Base-by-base conservation (phyloP, 148 eudicot species). In the Rhododendron henanense region DNA sequence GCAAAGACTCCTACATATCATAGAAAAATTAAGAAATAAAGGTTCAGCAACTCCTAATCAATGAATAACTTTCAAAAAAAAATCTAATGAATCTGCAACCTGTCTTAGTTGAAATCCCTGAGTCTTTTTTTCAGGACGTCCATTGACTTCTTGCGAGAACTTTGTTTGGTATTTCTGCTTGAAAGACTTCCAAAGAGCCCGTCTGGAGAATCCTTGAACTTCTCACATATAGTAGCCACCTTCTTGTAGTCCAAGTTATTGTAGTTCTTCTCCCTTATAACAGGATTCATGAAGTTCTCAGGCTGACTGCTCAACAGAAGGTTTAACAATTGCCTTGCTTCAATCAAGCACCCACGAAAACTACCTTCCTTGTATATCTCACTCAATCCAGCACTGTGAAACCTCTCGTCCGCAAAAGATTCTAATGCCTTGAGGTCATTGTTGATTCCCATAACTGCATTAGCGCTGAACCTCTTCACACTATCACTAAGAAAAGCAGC, bases 251-350 rank as follows among this genome's bases (percentile, higher is more conserved):
- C 99, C 92, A 95, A 88, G 21, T 90, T 75, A 83, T 90, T 91
- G 89, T 95, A 97, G 41, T 95, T 93, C 90, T 88, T 93, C 93
- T 92, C 86, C 78, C 98, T 87, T 79, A 97, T 94, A 73, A 93
- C 98, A 25, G 98, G 99, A 89, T 95, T 97, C 95, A 96, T 94
- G 90, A 97, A 97, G 86, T 94, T 94, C 88, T 97, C 98, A 2
- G 99, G 94, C 89, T 95, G 95, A 85, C 96, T 95, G 88, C 98
- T 97, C 85, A 89, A 84, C 31, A 97, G 88, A 90, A 97, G 98
- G 87, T 93, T 95, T 80, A 97, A 19, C 87, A 97, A 76, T 81
- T 97, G 99, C 67, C 98, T 91, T 7, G 92, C 93, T 93, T 95
- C 99, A 41, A 95, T 82, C 85, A 95, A 89, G 91, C 93, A 94